phyloP scores from a whole-genome alignment of 2,329 filamentous ascomycete species.

The Beauveria pseudobassiana region DNA sequence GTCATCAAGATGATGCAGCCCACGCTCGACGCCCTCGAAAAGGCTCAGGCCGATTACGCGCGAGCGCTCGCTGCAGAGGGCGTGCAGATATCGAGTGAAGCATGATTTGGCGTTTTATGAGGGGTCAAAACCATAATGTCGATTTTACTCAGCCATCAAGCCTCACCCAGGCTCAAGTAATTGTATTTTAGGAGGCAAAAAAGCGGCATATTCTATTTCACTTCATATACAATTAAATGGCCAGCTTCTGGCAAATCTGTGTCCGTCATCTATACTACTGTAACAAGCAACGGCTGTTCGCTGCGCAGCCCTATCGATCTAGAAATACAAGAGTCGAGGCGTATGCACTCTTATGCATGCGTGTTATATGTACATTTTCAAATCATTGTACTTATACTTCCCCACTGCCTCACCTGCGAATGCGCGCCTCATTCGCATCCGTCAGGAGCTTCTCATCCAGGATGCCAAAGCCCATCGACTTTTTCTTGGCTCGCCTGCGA shows the following conservation, averaged over 20 bases:
- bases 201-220: background rate
- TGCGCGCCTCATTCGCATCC: conserved; percentile 38
- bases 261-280: background rate
- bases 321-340: conserved; percentile 3
- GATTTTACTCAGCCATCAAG: background rate
- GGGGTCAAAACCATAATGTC: background rate
- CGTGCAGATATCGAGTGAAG: conserved; percentile 39
- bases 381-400: background rate
- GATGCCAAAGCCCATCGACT: conserved; percentile 53
- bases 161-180: background rate
- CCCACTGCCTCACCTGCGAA: conserved; percentile 23
- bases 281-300: background rate
- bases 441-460: conserved; percentile 26
- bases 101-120: conserved; percentile 12
- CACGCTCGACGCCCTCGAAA: conserved; percentile 61
- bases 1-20: conserved; percentile 72
- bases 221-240: conserved; percentile 9
- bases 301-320: background rate
- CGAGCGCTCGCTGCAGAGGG: conserved; percentile 61
- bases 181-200: background rate
- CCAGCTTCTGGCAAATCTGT: background rate
- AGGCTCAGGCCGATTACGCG: conserved; percentile 64
- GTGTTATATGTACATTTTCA: background rate
- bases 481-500: conserved; percentile 56
- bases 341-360: background rate